These are phyloP conservation scores for Seminavis robusta DNA, from an alignment of 108 stramenopile genomes.

Conservation along the genomic window DNA sequence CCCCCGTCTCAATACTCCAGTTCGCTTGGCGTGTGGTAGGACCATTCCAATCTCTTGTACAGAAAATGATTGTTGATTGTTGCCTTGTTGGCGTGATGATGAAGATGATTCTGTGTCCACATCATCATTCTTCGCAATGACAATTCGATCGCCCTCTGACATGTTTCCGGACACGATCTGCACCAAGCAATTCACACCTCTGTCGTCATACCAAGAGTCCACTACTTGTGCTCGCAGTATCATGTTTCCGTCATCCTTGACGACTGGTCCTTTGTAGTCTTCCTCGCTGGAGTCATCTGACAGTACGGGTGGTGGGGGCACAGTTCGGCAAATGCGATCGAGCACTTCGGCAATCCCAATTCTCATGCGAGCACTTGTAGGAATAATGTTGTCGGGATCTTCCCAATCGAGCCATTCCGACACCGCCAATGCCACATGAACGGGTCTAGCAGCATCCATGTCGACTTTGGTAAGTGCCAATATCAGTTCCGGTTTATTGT, in stretches of 20 bases:
- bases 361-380: conserved; percentile 83
- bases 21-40: conserved; percentile 67
- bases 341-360: conserved; percentile 70
- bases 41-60: conserved; percentile 93
- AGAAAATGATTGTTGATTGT: conserved; percentile 34
- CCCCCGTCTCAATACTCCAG: conserved; percentile 59
- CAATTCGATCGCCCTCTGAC: conserved; percentile 57
- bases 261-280: neutral
- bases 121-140: neutral
- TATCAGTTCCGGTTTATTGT: conserved; percentile 48
- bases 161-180: conserved; percentile 49
- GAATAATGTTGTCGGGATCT: conserved; percentile 87
- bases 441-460: conserved; percentile 80
- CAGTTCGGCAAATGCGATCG: conserved; percentile 63
- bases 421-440: conserved; percentile 83
- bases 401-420: conserved; percentile 76
- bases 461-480: conserved; percentile 96
- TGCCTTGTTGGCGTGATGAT: too few species aligned
- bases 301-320: conserved; percentile 62
- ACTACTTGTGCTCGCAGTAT: conserved; percentile 89
- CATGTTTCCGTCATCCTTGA: conserved; percentile 4
- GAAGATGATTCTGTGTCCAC: neutral
- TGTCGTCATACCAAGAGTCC: conserved; percentile 93
- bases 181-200: conserved; percentile 68
- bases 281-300: conserved; percentile 44